Base-by-base conservation (phyloP, 129 eudicot species). In the carrot (Daucus carota) region DNA sequence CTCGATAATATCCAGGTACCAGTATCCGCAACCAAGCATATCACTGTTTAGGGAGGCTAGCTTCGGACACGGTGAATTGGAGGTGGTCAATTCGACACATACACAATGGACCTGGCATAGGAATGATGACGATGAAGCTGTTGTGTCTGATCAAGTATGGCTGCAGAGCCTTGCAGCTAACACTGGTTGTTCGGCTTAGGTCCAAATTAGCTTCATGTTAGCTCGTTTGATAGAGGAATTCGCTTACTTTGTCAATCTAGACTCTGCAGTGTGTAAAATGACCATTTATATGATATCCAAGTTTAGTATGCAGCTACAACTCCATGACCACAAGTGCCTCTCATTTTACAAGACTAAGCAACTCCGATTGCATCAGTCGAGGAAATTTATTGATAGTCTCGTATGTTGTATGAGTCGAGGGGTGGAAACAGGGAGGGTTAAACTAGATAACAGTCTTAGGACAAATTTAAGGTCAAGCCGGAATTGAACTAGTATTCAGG, bases 51-150 rank as follows among this genome's bases (percentile, higher is more conserved):
- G 82, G 32, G 89, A 86, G 65, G 69, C 86, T 43, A 82, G 87
- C 81, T 86, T 86, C 18, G 90, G 90, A 20, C 90, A 86, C 71
- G 90, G 90, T 11, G 68, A 84, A 16, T 59, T 86, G 77, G 81
- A 79, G 76, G 75, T 86, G 18, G 26, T 66, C 13, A 83, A 86
- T 74, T 29, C 54, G 69, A 86, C 84, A 46, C 77, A 80, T 75
- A 85, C 87, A 2, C 85, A 80, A 34, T 86, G 87, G 87, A 38
- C 85, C 0, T 86, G 90, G 90, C 86, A 86, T 48, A 34, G 90
- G n/a, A 86, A 83, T 83, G 48, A 80, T 15, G 85, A 86, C 15
- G 38, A 80, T 18, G 54, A 83, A 68, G 17, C 83, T 1, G 34
- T 47, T 2, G 31, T 28, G 12, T 77, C 83, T 17, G 90, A 86